These are phyloP conservation scores for Daldinia grandis DNA, from an alignment of 495 filamentous ascomycete species.

Conservation along the genomic window DNA sequence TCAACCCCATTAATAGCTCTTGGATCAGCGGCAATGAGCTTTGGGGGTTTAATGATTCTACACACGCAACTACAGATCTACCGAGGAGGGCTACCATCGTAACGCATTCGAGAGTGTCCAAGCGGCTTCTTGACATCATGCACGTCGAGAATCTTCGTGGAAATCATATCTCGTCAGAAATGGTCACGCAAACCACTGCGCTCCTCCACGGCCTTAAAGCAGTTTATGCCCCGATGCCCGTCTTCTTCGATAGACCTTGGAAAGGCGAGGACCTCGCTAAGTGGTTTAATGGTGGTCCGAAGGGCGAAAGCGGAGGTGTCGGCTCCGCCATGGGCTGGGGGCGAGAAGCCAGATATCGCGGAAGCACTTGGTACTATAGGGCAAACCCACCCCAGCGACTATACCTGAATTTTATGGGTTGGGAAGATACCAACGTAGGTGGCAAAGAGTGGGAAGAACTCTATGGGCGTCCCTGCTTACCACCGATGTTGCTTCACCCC, in stretches of 20 bases:
- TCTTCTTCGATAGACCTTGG: constrained; percentile 72
- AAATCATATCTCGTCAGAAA: constrained; percentile 71
- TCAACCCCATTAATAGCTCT: constrained; percentile 69
- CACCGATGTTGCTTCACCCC: constrained; percentile 64
- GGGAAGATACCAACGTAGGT: constrained; percentile 60
- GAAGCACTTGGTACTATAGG: constrained; percentile 67
- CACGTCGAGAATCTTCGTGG: constrained; percentile 67
- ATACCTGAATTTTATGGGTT: constrained; percentile 71
- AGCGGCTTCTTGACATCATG: constrained; percentile 71
- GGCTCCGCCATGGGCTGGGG: constrained; percentile 61
- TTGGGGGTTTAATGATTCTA: constrained; percentile 66
- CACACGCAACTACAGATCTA: constrained; percentile 56
- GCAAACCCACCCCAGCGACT: constrained; percentile 61
- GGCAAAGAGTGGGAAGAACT: constrained; percentile 61
- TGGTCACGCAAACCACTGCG: constrained; percentile 70
- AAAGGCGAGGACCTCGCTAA: constrained; percentile 60
- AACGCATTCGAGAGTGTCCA: constrained; percentile 70
- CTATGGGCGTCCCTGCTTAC: constrained; percentile 63
- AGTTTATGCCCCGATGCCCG: constrained; percentile 72
- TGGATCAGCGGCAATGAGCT: constrained; percentile 70
- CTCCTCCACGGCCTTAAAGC: constrained; percentile 78
- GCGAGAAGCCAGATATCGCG: constrained; percentile 63
- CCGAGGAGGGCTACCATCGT: constrained; percentile 73
- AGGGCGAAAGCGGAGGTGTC: constrained; percentile 56
- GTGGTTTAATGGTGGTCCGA: constrained; percentile 68